Base-by-base conservation (phyloP, 225 moss, liverwort and hornwort species). In the Pleurozium schreberi region DNA sequence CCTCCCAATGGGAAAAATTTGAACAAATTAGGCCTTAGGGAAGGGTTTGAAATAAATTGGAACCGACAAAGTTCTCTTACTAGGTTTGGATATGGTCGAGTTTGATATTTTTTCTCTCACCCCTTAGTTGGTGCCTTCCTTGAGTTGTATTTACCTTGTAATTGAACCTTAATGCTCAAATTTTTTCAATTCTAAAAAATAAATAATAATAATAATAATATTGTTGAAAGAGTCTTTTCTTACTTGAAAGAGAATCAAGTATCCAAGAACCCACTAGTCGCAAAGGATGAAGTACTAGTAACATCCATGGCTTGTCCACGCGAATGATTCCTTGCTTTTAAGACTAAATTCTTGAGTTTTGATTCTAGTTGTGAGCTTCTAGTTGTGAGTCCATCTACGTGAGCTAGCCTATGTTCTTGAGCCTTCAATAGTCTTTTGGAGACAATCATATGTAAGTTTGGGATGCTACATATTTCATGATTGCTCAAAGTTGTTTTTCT, bases 1-100 rank as follows among this genome's bases (percentile, higher is more conserved):
- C 50, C 18, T 73, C 7, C 2, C 7, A 4, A 31, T 47, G 31
- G 7, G 2, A 2, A 31, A 47, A 77, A 52, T 5, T 77, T 14
- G 15, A 77, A 2, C 9, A 36, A 9, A 3, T 76, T 0, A n/a
- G 22, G 1, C 8, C 36, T 23, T 11, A 53, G 5, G 1, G 3
- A 53, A 1, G 9, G 9, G 14, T 8, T 2, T 34, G 8, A 3
- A 14, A 14, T 12, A 31, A 12, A 0, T 49, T 50, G 1, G 49
- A 50, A 75, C 2, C 1, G 2, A 50, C 0, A 0, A 8, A 75
- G 12, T 21, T 20, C 5, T 50, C 3, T 31, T 5, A 8, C 1
- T 21, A 0, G 36, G 3, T 34, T 36, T 52, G 5, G 1, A 0
- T 22, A 14, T 8, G 12, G 0, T 52, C 2, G 22, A 5, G 3